Conservation (phyloP, 2,329 filamentous ascomycete species). For the Fusarium annulatum region DNA sequence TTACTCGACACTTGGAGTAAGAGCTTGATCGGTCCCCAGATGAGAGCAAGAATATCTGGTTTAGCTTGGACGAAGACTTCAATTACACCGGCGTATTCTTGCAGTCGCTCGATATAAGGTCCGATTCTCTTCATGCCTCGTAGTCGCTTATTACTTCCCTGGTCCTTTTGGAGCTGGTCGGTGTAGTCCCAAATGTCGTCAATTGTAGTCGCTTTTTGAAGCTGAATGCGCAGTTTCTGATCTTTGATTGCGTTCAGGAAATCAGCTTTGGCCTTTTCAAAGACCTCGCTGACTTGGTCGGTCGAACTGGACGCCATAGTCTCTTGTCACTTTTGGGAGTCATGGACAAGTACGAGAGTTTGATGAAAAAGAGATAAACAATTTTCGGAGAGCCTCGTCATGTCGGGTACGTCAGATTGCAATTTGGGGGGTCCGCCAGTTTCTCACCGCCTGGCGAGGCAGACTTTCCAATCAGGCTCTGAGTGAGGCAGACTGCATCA, state of each 20-base stretch:
- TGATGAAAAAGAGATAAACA: accelerated
- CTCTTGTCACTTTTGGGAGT: accelerated
- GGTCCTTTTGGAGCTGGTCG: not conserved
- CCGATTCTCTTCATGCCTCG: not conserved
- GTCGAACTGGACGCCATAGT: not conserved
- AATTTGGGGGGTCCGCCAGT: accelerated
- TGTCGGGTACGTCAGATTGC: not conserved
- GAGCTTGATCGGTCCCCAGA: constrained; percentile 25
- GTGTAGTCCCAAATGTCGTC: not conserved
- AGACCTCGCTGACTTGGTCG: not conserved
- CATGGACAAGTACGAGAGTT: accelerated
- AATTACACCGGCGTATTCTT: constrained; percentile 25
- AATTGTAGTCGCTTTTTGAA: not conserved
- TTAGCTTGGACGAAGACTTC: constrained; percentile 14
- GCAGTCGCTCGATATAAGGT: not conserved
- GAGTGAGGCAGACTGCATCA: not conserved
- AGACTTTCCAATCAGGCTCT: not conserved
- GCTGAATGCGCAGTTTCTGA: not conserved
- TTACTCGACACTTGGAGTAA: not conserved
- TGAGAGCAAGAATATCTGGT: constrained; percentile 8
- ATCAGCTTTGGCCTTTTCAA: not conserved
- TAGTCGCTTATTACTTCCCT: not conserved
- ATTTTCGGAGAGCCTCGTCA: too few species aligned
- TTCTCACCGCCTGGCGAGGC: not conserved
- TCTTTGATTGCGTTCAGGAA: not conserved